Conservation (phyloP, 495 filamentous ascomycete genomes). For the Aspergillus cristatus region DNA sequence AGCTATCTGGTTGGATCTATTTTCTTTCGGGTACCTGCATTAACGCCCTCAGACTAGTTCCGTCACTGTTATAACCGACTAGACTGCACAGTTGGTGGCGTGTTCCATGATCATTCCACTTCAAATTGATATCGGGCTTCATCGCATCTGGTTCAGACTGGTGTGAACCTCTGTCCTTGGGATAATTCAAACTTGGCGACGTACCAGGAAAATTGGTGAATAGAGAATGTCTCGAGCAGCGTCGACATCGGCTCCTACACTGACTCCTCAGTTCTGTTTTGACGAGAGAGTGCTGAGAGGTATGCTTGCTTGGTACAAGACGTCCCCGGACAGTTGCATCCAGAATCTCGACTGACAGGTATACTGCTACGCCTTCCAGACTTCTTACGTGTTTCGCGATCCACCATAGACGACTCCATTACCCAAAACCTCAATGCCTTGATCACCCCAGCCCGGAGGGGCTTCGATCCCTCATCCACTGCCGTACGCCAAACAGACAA, state of each 20-base stretch:
- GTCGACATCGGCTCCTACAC: constrained; percentile 42
- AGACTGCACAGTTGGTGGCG: too few relatives aligned
- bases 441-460: constrained; percentile 57
- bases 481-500: constrained; percentile 42
- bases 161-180: constrained; percentile 38
- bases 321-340: neutral
- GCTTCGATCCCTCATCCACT: constrained; percentile 78
- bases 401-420: constrained; percentile 85
- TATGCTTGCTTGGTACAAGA: constrained; percentile 26
- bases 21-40: too few relatives aligned
- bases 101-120: too few relatives aligned
- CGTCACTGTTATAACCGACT: too few relatives aligned
- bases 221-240: constrained; percentile 53
- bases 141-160: constrained; percentile 21
- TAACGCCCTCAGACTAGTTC: too few relatives aligned
- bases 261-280: constrained; percentile 92
- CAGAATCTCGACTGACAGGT: constrained; percentile 1
- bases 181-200: constrained; percentile 11
- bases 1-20: too few relatives aligned
- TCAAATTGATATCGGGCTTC: too few relatives aligned
- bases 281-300: constrained; percentile 77
- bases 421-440: constrained; percentile 89
- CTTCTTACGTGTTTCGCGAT: constrained; percentile 83
- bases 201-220: constrained; percentile 8
- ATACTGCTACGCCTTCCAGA: constrained; percentile 42